phyloP scores from a whole-genome alignment of 1,284 basidiomycete genomes.

The Neonothopanus nambi region DNA sequence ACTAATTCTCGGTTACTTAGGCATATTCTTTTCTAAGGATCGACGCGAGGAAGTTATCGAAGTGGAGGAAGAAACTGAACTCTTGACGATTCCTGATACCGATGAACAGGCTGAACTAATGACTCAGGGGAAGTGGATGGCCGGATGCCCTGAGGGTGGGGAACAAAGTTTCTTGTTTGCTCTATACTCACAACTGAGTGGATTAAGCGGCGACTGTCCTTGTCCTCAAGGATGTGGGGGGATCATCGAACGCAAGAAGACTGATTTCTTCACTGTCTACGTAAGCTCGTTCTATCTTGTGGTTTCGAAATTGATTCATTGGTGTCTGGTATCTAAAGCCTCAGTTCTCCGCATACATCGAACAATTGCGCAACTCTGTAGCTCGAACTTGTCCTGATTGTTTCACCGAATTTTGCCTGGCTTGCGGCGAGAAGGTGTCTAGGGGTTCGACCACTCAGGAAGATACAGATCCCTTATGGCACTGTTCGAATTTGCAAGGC shows the following conservation, averaged over 20 bases:
- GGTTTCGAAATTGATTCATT: constrained; percentile 6
- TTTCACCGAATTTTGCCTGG: constrained; percentile 70
- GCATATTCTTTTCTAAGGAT: constrained; percentile 91
- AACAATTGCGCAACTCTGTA: constrained; percentile 59
- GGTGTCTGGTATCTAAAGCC: constrained; percentile 41
- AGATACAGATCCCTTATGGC: constrained; percentile 67
- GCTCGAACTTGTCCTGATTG: constrained; percentile 67
- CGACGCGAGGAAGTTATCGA: constrained; percentile 85
- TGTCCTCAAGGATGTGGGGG: constrained; percentile 78
- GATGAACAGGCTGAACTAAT: constrained; percentile 62
- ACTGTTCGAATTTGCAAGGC: constrained; percentile 87
- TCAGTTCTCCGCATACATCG: constrained; percentile 69
- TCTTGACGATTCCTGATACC: constrained; percentile 43
- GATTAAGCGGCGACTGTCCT: constrained; percentile 46
- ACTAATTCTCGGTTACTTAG: constrained; percentile 39
- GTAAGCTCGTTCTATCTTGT: constrained; percentile 50
- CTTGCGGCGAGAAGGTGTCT: constrained; percentile 73
- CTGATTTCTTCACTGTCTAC: constrained; percentile 80
- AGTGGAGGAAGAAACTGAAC: constrained; percentile 76
- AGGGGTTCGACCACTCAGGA: constrained; percentile 36
- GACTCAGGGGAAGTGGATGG: constrained; percentile 94
- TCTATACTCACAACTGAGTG: constrained; percentile 73
- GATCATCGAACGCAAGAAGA: constrained; percentile 57
- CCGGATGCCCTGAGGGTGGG: constrained; percentile 88
- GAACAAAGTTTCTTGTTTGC: constrained; percentile 88